Percentiles rank a stretch among this genome's conserved stretches.
Evolutionary conservation across 2,329 filamentous ascomycete species (phyloP).

Genomic region (Cryphonectria radicalis): DNA sequence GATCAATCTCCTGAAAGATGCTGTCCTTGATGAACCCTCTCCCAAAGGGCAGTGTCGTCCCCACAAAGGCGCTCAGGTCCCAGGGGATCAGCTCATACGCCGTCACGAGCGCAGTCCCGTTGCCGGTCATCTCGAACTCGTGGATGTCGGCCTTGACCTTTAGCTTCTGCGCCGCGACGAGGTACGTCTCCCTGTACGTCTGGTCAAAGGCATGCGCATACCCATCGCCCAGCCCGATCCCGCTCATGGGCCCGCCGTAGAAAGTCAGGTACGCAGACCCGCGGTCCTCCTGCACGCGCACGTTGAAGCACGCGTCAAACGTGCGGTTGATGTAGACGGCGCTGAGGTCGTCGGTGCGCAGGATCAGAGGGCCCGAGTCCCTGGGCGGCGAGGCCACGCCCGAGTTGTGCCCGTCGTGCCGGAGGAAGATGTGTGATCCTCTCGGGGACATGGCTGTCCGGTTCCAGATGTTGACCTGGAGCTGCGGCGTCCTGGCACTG

Average conservation of each 20-base stretch:
- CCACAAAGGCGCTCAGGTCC: conserved; percentile 32
- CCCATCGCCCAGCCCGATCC: conserved; percentile 17
- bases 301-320: conserved; percentile 36
- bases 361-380: conserved; percentile 42
- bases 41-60: conserved; percentile 28
- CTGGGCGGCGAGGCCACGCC: conserved; percentile 24
- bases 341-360: conserved; percentile 41
- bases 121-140: conserved; percentile 47
- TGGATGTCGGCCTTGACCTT: conserved; percentile 42
- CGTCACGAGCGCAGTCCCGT: conserved; percentile 47
- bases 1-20: conserved; percentile 45
- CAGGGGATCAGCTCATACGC: conserved; percentile 40
- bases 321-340: conserved; percentile 44
- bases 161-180: conserved; percentile 5
- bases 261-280: conserved; percentile 31
- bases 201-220: conserved; percentile 18
- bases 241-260: conserved; percentile 31
- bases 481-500: conserved; percentile 39
- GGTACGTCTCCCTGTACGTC: conserved; percentile 42
- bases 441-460: conserved; percentile 33
- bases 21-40: conserved; percentile 39
- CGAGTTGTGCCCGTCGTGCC: conserved; percentile 29
- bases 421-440: conserved; percentile 41
- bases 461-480: conserved; percentile 42
- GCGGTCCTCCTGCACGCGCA: conserved; percentile 34